Percentiles rank a stretch among this genome's conserved stretches.
Evolutionary conservation across 441 rosid species (phyloP).

Genomic region (Eutrema salsugineum): DNA sequence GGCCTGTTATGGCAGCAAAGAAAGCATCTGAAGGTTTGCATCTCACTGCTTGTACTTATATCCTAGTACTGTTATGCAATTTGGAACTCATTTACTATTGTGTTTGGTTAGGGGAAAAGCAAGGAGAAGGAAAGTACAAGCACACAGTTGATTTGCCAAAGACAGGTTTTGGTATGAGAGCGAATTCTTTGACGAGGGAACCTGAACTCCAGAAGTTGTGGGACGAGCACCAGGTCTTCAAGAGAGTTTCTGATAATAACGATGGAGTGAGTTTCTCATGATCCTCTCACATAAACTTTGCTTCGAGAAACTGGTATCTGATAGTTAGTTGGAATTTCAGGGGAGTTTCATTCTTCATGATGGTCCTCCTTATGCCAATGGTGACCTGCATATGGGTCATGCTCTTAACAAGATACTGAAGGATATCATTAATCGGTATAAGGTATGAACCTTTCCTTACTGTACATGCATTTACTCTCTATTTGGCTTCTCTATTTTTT

Average conservation of each 20-base stretch:
- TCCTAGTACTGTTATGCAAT: background rate
- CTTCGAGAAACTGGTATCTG: slow-evolving; percentile 28
- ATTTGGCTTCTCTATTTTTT: background rate
- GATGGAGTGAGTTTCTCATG: slow-evolving; percentile 60
- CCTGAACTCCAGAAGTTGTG: slow-evolving; percentile 93
- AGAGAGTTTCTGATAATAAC: slow-evolving; percentile 69
- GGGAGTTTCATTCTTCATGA: slow-evolving; percentile 90
- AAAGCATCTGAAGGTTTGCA: slow-evolving; percentile 66
- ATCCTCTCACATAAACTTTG: slow-evolving; percentile 8
- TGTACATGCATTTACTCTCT: slow-evolving; percentile 2
- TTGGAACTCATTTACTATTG: background rate
- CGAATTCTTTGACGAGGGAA: slow-evolving; percentile 82
- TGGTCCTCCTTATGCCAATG: slow-evolving; percentile 99
- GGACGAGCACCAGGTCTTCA: slow-evolving; percentile 86
- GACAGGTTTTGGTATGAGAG: slow-evolving; percentile 90
- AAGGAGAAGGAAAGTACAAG: slow-evolving; percentile 90
- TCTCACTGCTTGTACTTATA: background rate
- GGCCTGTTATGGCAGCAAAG: slow-evolving; percentile 95
- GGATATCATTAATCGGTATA: slow-evolving; percentile 94
- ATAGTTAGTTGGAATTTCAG: slow-evolving; percentile 41
- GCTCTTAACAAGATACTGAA: slow-evolving; percentile 96
- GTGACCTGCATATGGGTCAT: slow-evolving; percentile 94
- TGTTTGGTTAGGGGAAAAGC: slow-evolving; percentile 60
- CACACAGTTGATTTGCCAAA: slow-evolving; percentile 90
- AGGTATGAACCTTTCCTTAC: slow-evolving; percentile 46